Evolutionary conservation across 495 filamentous ascomycete genomes (phyloP).

Genomic region (Emericellopsis terricola): DNA sequence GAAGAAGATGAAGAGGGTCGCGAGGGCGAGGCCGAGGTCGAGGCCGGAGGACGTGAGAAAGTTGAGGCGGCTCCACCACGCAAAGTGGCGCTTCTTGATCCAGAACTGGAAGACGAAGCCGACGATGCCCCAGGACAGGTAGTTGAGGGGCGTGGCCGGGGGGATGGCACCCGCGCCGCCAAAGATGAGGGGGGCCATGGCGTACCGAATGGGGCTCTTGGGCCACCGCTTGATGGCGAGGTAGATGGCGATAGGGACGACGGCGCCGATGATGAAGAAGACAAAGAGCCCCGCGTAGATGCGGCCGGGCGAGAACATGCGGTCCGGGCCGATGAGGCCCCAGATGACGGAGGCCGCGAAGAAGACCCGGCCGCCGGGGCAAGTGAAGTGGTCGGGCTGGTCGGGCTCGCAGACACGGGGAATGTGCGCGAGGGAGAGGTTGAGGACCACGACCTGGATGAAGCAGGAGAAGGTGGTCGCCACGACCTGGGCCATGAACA

Average conservation of each 20-base stretch:
- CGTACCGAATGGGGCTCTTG: conserved; percentile 29
- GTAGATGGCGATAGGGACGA: conserved; percentile 38
- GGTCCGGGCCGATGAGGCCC: conserved; percentile 47
- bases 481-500: conserved; percentile 51
- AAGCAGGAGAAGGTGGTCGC: conserved; percentile 48
- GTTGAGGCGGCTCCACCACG: conserved; percentile 51
- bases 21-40: conserved; percentile 42
- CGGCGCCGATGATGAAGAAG: conserved; percentile 45
- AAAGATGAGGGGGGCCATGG: conserved; percentile 52
- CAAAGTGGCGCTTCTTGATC: conserved; percentile 35
- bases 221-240: conserved; percentile 34
- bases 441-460: conserved; percentile 45
- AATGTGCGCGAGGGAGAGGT: conserved; percentile 45
- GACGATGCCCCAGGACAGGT: conserved; percentile 49
- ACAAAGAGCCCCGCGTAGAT: conserved; percentile 46
- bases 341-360: conserved; percentile 41
- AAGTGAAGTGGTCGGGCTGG: conserved; percentile 46
- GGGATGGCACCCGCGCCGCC: conserved; percentile 46
- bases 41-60: conserved; percentile 44
- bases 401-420: conserved; percentile 40
- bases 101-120: conserved; percentile 47
- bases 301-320: conserved; percentile 49
- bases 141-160: conserved; percentile 50
- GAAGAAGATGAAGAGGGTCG: conserved; percentile 46
- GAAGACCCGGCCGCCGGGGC: conserved; percentile 48